These are phyloP conservation scores for Trametes polyzona DNA, from an alignment of 1,284 basidiomycete genomes.

Conservation along the genomic window DNA sequence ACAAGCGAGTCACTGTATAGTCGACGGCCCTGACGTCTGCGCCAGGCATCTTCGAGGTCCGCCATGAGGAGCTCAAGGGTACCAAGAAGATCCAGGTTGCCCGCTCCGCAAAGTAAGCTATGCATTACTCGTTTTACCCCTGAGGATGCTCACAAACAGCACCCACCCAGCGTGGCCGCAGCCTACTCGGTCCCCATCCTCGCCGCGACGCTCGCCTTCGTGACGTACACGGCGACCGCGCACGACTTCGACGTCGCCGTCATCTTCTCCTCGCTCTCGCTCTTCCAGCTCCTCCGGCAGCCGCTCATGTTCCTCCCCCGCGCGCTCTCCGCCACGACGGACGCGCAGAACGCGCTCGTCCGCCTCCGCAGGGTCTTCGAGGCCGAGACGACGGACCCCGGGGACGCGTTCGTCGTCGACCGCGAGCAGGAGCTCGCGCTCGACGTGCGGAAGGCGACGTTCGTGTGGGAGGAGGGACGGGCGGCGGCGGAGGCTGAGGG, in stretches of 20 bases:
- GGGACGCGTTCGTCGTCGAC: conserved; percentile 48
- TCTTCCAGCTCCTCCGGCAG: conserved; percentile 71
- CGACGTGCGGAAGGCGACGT: conserved; percentile 56
- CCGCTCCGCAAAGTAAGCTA: conserved; percentile 61
- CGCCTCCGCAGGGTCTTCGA: conserved; percentile 61
- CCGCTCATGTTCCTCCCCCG: conserved; percentile 74
- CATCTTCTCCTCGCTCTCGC: conserved; percentile 72
- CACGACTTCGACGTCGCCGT: conserved; percentile 62
- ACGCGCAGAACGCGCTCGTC: conserved; percentile 64
- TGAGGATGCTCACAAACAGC: neutral
- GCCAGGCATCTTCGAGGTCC: conserved; percentile 56
- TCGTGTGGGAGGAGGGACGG: conserved; percentile 62
- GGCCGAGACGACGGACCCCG: conserved; percentile 54
- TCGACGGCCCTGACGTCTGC: neutral
- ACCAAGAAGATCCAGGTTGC: conserved; percentile 63
- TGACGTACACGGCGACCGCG: conserved; percentile 66
- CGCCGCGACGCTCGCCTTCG: conserved; percentile 76
- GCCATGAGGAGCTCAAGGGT: conserved; percentile 57
- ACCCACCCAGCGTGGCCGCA: conserved; percentile 47
- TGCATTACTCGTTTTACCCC: neutral
- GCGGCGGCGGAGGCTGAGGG: conserved; percentile 19
- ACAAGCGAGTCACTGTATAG: no score
- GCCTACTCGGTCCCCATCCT: conserved; percentile 65
- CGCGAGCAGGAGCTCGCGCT: conserved; percentile 52
- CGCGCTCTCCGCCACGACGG: conserved; percentile 63